phyloP scores from a whole-genome alignment of 768 basidiomycete genomes.

The Hygrocybe punicea region DNA sequence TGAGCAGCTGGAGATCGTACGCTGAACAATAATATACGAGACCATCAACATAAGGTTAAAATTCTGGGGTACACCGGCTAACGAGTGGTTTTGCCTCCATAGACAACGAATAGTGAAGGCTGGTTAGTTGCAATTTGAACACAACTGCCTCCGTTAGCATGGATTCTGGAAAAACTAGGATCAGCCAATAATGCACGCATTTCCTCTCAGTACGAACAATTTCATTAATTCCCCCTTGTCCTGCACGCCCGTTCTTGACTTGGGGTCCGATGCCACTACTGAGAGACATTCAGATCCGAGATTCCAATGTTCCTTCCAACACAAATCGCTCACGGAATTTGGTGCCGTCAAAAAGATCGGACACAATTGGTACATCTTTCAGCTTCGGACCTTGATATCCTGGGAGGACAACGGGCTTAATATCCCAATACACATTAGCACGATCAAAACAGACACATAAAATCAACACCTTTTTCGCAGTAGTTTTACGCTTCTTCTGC shows the following conservation, averaged over 20 bases:
- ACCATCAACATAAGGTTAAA: neutral
- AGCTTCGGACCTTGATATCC: conserved; percentile 65
- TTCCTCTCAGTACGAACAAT: conserved; percentile 43
- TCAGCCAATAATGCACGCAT: neutral
- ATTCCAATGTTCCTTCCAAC: neutral
- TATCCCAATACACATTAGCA: neutral
- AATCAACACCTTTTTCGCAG: conserved; percentile 46
- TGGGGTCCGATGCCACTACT: conserved; percentile 78
- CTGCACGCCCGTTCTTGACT: conserved; percentile 59
- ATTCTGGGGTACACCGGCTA: conserved; percentile 26
- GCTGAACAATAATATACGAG: conserved; percentile 38
- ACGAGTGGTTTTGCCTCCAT: conserved; percentile 70
- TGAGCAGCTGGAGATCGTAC: conserved; percentile 65
- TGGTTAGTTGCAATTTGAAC: conserved; percentile 59
- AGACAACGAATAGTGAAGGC: conserved; percentile 55
- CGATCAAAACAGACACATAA: neutral
- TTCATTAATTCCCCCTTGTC: conserved; percentile 69
- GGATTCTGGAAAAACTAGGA: conserved; percentile 48
- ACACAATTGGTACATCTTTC: conserved; percentile 55
- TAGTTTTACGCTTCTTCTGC: conserved; percentile 60
- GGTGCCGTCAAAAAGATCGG: conserved; percentile 66
- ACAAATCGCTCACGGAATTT: conserved; percentile 67
- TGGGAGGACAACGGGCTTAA: conserved; percentile 56
- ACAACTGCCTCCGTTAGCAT: conserved; percentile 63
- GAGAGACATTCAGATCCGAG: neutral